phyloP scores from a whole-genome alignment of 441 rosid species.

The Corymbia citriodora region DNA sequence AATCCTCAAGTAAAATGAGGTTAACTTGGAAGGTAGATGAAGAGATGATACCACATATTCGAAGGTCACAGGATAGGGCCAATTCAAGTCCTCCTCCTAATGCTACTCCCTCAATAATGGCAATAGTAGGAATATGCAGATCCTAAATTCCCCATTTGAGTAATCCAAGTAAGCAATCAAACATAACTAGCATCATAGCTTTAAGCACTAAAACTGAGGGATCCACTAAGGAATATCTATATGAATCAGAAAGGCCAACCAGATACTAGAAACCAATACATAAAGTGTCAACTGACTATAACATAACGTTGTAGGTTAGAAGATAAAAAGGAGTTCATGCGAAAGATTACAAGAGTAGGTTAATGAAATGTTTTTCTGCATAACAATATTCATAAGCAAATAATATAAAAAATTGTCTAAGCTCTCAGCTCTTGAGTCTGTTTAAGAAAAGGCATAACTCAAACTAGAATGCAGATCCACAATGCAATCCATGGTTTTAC shows the following conservation, averaged over 20 bases:
- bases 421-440: background rate
- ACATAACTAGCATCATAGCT: background rate
- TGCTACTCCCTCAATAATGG: constrained; percentile 78
- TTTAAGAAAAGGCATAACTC: background rate
- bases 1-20: background rate
- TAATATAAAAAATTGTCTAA: background rate
- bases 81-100: constrained; percentile 96
- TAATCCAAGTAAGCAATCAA: background rate
- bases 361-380: background rate
- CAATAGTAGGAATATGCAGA: constrained; percentile 71
- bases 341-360: background rate
- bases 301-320: background rate
- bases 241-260: background rate
- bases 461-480: background rate
- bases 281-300: background rate
- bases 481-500: background rate
- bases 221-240: background rate
- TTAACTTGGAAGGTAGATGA: background rate
- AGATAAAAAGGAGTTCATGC: background rate
- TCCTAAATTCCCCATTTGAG: constrained; percentile 30
- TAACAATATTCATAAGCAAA: background rate
- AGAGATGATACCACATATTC: constrained; percentile 60
- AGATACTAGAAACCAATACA: background rate
- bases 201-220: background rate
- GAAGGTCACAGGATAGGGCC: constrained; percentile 93